Base-by-base conservation (phyloP, 2,329 filamentous ascomycete genomes). In the Immersiporthe knoxdaviesiana region DNA sequence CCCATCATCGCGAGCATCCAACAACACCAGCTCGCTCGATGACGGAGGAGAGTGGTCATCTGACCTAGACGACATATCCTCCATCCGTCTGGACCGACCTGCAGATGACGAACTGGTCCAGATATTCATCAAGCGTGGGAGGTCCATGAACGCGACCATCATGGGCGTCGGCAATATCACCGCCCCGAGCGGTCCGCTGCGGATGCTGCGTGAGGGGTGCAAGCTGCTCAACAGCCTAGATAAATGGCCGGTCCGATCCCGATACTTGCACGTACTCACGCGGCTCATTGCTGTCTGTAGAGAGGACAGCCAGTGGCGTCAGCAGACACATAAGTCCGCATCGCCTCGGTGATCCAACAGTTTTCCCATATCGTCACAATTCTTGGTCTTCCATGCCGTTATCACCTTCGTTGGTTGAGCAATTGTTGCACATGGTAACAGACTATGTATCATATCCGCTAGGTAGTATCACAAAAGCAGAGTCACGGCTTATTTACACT, bases 61-160 rank as follows among this genome's bases (percentile, higher is more conserved):
- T 30, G 65, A 70, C 16, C 18, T 70, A 24, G 68, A 70, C 2
- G 69, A 67, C 30, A 78, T 81, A 1, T 78, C 75, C 0, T 82
- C 82, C n/a, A 84, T 87, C 58, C 81, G 84, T 44, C 78, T 88
- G 0, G 85, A 88, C 68, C 78, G 84, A 10, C 85, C 85, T 0
- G 81, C 81, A 2, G 84, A 87, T 72, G 85, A 87, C 73, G 85
- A 87, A 73, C 77, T 87, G 27, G 84, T 86, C 0, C 85, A 87
- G 72, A 76, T 83, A 14, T 88, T 85, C 74, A 84, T 88, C 11
- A 79, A 81, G n/a, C 78, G 81, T 39, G 85, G 85, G 0, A 77
- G 81, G 39, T 69, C 68, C 14, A 87, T 88, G 84, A 77, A 76
- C 18, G 84, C 81, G 1, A 81, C 83, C 68, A 78, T 87, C 35